Base-by-base conservation (phyloP, 2,329 filamentous ascomycete species). In the Scytalidium sp. region DNA sequence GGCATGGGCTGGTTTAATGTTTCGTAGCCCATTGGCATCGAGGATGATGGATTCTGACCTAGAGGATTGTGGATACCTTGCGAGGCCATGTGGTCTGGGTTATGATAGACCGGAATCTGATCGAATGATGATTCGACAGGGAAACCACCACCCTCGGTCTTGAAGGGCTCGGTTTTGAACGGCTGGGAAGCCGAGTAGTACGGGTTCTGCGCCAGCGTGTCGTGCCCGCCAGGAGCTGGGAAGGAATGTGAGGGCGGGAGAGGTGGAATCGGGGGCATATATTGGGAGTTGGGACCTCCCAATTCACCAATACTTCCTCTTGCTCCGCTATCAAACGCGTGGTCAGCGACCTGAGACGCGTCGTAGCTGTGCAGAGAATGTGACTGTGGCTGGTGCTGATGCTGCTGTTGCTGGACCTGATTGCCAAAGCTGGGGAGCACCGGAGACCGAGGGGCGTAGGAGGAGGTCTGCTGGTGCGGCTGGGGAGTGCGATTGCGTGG, bases 191-290 rank as follows among this genome's bases (percentile, higher is more conserved):
- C 29, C 3, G 42, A 42, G 32, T 49, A 40, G 21, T 36, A 42
- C 17, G 19, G 22, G 22, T 43, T 9, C 22, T 43, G 41, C 10
- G 41, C 6, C 41, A 7, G 42, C 29, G 25, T 43, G 45, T 23
- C 23, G 36, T 19, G 50, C 39, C 19, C 19, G 45, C 41, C 21
- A 46, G 3, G 27, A 19, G 47, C 49, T 43, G 39, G 25, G 42
- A 57, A 59, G 20, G 59, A 52, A 52, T 64, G 60, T 20, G 55
- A 45, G 13, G 58, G 32, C 20, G 62, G 60, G 1, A 63, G 46
- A 2, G 56, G 47, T 15, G 62, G 62, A 40, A 65, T 64, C 20
- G 60, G 62, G 25, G 60, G 61, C 50, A 62, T 59, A 43, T 64
- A 63, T 47, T 49, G 56, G 25, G 32, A 50, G 21, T 29, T 43